Percentiles rank a stretch among this genome's conserved stretches.
Evolutionary conservation across 1,284 basidiomycete species (phyloP).

Genomic region (Ustilago xerochloae): DNA sequence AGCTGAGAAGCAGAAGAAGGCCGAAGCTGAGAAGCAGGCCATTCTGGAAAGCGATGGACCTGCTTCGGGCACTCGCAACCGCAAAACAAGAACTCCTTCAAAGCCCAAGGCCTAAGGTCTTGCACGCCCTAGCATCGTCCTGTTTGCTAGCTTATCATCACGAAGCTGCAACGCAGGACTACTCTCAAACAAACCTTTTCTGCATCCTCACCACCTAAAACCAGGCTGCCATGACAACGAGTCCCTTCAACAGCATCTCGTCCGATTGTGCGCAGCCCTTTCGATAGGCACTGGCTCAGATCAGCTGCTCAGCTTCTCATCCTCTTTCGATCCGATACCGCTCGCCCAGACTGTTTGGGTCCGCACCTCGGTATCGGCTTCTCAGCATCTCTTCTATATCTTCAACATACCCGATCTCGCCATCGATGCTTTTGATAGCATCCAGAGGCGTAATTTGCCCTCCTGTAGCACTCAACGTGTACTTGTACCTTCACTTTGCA

Average conservation of each 20-base stretch:
- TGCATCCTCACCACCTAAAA: neutral
- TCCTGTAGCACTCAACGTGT: slow-evolving; percentile 48
- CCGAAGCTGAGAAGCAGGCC: slow-evolving; percentile 31
- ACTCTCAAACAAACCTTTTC: neutral
- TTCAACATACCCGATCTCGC: slow-evolving; percentile 27
- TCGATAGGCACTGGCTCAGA: too few species aligned
- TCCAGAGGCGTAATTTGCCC: slow-evolving; percentile 4
- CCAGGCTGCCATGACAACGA: slow-evolving; percentile 16
- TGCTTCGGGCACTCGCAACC: slow-evolving; percentile 50
- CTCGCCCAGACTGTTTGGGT: neutral
- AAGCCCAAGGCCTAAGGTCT: slow-evolving; percentile 26
- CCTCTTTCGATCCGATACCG: neutral
- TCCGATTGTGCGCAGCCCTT: slow-evolving; percentile 4
- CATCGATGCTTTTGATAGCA: neutral
- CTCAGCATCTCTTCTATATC: neutral
- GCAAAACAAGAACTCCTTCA: slow-evolving; percentile 34
- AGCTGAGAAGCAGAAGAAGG: slow-evolving; percentile 57
- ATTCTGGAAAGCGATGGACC: slow-evolving; percentile 43
- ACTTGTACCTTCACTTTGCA: slow-evolving; percentile 25
- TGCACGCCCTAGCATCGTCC: neutral
- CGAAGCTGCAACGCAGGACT: too few species aligned
- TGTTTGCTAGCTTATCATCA: neutral
- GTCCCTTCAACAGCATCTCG: slow-evolving; percentile 45
- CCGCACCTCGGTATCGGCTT: neutral
- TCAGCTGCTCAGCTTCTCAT: neutral